Percentiles rank a stretch among this genome's conserved stretches.
Conservation (phyloP, 768 basidiomycete genomes). For the Phaffia australis region DNA sequence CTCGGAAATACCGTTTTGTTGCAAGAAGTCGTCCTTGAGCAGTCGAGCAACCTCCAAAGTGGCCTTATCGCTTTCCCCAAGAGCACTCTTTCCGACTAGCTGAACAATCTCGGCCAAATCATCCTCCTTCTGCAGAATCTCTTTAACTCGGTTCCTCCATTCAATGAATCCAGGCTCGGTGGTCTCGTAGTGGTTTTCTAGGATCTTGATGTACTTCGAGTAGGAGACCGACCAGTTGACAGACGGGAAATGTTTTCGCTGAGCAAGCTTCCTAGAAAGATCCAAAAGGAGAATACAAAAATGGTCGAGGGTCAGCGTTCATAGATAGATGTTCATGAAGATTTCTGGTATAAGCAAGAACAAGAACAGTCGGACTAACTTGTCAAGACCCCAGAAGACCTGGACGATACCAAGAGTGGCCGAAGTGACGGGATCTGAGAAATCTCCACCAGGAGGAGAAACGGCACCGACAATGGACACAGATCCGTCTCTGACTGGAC, state of each 20-base stretch:
- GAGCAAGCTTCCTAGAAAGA: conserved; percentile 61
- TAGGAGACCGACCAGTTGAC: conserved; percentile 99
- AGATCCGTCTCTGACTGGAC: conserved; percentile 74
- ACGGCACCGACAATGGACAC: conserved; percentile 99
- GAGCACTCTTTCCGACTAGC: conserved; percentile 94
- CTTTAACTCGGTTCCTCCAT: conserved; percentile 80
- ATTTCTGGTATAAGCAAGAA: background rate
- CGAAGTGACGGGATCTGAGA: conserved; percentile 95
- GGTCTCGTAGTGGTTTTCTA: conserved; percentile 83
- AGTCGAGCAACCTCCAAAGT: conserved; percentile 56
- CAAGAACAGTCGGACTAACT: conserved; percentile 35
- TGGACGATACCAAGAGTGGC: conserved; percentile 98
- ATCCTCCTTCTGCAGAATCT: conserved; percentile 96
- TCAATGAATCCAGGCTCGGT: conserved; percentile 92
- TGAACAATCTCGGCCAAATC: conserved; percentile 98
- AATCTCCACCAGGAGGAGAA: conserved; percentile 97
- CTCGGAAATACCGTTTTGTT: conserved; percentile 91
- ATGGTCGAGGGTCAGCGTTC: background rate
- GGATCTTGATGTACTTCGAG: conserved; percentile 91
- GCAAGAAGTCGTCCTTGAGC: conserved; percentile 70
- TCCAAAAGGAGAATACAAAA: background rate
- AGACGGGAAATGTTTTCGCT: conserved; percentile 99
- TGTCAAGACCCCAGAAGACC: conserved; percentile 99
- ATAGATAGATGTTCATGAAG: background rate
- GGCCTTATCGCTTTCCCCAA: conserved; percentile 96